Base-by-base conservation (phyloP, 345 rosid species). In the Hibiscus syriacus region DNA sequence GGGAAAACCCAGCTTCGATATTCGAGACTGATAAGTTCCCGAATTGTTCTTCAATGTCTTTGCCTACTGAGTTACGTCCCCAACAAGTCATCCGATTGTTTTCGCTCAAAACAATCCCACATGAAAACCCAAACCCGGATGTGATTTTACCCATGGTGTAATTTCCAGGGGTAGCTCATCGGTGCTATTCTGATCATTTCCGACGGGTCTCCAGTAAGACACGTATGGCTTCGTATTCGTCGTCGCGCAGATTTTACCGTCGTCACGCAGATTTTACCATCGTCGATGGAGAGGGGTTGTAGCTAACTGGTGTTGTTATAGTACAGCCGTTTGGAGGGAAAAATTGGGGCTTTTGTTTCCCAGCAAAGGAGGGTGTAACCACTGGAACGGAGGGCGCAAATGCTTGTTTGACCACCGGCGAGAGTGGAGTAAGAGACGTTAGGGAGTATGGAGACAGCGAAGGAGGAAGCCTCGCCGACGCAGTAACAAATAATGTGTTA, bases 1-100 rank as follows among this genome's bases (percentile, higher is more conserved):
- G 98, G 2, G 82, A 82, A 27, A 77, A 83, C 5, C 99, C 99
- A 0, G 80, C 90, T 3, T 70, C 77, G 17, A 94, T 67, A 34
- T 77, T 86, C 27, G n/a, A 4, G 92, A 94, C 85, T 20, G 81
- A 22, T 71, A 55, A 55, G 69, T 79, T 76, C 2, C 68, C 75
- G 43, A 91, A 91, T 39, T 73, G 77, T 2, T 7, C 0, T 57
- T 81, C 78, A 46, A 88, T 84, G 14, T 1, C 2, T 0, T 5
- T 39, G 2, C 65, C 73, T 2, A 69, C 36, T 16, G 63, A 6
- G 66, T 67, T 66, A 22, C 64, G 64, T 7, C 90, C 87, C 88
- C 88, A 88, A 32, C 94, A 88, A 7, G 41, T 67, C 27, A 88
- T 70, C 9, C 73, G 49, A 32, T 34, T 63, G 45, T 39, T 63